These are phyloP conservation scores for Peniophora sp. DNA, from an alignment of 1,284 basidiomycete genomes.

Conservation along the genomic window DNA sequence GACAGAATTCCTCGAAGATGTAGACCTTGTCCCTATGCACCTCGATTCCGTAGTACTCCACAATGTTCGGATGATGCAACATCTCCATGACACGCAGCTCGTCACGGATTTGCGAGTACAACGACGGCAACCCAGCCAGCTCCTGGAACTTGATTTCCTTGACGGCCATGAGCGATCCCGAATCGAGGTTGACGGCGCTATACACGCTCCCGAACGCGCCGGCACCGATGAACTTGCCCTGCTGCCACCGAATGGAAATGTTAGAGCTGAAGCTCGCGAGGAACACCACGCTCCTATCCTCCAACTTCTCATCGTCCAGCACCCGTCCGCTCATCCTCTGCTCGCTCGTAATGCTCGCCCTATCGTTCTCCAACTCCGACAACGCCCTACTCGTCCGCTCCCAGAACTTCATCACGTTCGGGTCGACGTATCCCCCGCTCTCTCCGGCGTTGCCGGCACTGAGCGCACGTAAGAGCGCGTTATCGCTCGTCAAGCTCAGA, in stretches of 20 bases:
- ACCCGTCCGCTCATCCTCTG: conserved; percentile 82
- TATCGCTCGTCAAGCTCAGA: conserved; percentile 23
- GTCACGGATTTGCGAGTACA: conserved; percentile 93
- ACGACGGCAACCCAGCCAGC: conserved; percentile 70
- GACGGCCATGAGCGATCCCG: conserved; percentile 96
- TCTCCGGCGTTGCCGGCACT: conserved; percentile 3
- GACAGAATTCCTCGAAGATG: conserved; percentile 99
- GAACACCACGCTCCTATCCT: conserved; percentile 87
- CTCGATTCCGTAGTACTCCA: conserved; percentile 99
- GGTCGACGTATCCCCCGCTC: conserved; percentile 43
- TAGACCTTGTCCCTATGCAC: conserved; percentile 99
- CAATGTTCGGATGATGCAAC: conserved; percentile 96
- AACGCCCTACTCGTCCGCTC: conserved; percentile 59
- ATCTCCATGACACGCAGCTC: conserved; percentile 99
- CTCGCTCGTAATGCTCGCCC: conserved; percentile 56
- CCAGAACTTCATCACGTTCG: conserved; percentile 65
- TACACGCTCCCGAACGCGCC: conserved; percentile 99
- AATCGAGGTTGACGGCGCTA: conserved; percentile 93
- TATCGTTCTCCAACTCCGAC: conserved; percentile 53
- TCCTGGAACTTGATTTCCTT: conserved; percentile 99
- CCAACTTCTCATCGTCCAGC: conserved; percentile 83
- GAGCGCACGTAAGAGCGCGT: conserved; percentile 20
- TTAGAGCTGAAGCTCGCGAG: conserved; percentile 90
- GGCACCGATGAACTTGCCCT: conserved; percentile 94
- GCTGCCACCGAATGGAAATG: conserved; percentile 97